These are phyloP conservation scores for Pythium apleroticum DNA, from an alignment of 352 stramenopile genomes.

Conservation along the genomic window DNA sequence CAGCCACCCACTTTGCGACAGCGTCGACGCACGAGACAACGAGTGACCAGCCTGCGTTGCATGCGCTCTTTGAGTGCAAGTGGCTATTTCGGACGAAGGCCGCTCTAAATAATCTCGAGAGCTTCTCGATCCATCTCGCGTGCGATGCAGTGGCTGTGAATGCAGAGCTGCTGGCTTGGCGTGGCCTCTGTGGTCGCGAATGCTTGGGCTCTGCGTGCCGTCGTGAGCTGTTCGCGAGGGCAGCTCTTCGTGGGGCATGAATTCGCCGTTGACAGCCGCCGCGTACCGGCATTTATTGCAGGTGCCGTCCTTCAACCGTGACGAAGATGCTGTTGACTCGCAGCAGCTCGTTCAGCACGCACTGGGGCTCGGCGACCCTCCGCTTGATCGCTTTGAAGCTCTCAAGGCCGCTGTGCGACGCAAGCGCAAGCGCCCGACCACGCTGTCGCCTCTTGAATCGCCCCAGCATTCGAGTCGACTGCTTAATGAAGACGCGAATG, in stretches of 20 bases:
- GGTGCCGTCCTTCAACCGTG: conserved; percentile 12
- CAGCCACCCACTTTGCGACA: background rate
- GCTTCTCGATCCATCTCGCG: no score
- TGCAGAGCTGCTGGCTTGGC: no score
- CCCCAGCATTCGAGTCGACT: conserved; percentile 3
- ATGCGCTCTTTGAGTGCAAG: no score
- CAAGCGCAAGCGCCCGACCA: conserved; percentile 18
- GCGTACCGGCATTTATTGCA: conserved; percentile 26
- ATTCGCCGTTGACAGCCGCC: conserved; percentile 25
- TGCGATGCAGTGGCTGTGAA: no score
- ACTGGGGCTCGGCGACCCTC: background rate
- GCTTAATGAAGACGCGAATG: background rate
- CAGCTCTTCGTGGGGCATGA: conserved; percentile 13
- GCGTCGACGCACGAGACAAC: background rate
- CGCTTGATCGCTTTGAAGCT: conserved; percentile 4
- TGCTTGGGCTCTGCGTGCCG: no score
- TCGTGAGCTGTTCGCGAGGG: background rate
- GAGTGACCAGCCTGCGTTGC: background rate
- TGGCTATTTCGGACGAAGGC: no score
- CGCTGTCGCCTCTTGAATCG: conserved; percentile 7
- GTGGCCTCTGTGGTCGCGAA: no score
- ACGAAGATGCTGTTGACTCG: conserved; percentile 27
- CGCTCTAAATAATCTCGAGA: no score
- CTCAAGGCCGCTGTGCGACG: conserved; percentile 19
- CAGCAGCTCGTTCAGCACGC: background rate